Evolutionary conservation across 306 rosid genomes (phyloP), one percentile per base, ranked within the genome.

Genomic region (Styphnolobium japonicum): DNA sequence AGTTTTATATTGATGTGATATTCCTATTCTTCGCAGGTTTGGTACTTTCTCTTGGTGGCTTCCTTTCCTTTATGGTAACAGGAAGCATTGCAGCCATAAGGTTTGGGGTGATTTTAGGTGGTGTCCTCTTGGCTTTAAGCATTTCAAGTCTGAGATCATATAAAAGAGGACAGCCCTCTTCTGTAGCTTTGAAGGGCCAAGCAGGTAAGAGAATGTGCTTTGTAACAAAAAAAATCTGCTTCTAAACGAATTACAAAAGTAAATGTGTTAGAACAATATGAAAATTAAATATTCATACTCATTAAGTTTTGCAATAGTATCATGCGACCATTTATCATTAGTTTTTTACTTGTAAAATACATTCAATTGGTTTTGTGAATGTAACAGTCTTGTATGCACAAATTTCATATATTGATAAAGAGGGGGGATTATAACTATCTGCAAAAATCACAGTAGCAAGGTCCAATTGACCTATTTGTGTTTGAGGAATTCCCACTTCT

Each of bases 31-130:
- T 82, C 85, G 77, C 90, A 96, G 98, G 99, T 82, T 76, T 96
- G 77, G 6, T 86, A 63, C 97, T 96, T 55, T 91, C 93, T 79
- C 62, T 89, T 43, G 99, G 97, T 76, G 98, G 99, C 79, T 93
- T 96, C 73, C 91, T 96, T 67, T 68, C 86, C 92, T 96, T 96
- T 85, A 89, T 93, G 98, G 49, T 88, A 76, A 93, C 94, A 0
- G 98, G 99, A 81, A 93, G 92, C 80, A 22, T 39, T 65, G 67
- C 89, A 76, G 97, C 93, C 57, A 79, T 96, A 83, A 90, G 99
- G 86, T 96, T 96, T 82, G 99, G 99, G 80, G 77, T 90, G 81
- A 93, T 96, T 80, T 88, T 93, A 46, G 99, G 99, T 56, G 93
- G 91, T 77, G 45, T 82, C 76, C 92, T 93, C 79, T 72, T 93